These are phyloP conservation scores for Candida peoriensis DNA, from an alignment of 805 yeast species.

Conservation along the genomic window DNA sequence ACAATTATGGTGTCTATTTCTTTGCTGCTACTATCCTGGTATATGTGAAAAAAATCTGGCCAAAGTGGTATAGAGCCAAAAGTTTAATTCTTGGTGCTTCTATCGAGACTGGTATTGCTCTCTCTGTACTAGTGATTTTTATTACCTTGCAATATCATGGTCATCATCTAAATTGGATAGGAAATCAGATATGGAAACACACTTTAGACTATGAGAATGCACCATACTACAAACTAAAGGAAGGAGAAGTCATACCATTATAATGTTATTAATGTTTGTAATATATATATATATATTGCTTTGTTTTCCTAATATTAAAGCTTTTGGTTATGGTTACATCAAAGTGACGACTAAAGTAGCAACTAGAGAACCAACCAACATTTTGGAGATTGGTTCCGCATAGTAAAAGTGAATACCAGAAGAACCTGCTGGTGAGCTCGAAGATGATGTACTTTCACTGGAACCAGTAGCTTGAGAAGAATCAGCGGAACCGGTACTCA, in stretches of 20 bases:
- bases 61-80: conserved; percentile 41
- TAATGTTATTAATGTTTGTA: not conserved
- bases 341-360: not conserved
- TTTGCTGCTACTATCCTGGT: conserved; percentile 39
- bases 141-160: conserved; percentile 46
- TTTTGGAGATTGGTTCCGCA: conserved; percentile 4
- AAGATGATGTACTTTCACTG: not conserved
- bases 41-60: conserved; percentile 40
- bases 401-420: not conserved
- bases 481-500: conserved; percentile 3
- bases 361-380: conserved; percentile 2
- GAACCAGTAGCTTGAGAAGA: conserved; percentile 1
- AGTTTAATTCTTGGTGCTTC: conserved; percentile 54
- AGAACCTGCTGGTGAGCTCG: not conserved
- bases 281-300: no score
- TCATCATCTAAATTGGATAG: conserved; percentile 52
- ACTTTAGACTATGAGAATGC: conserved; percentile 29
- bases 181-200: conserved; percentile 43
- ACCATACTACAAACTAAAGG: conserved; percentile 28
- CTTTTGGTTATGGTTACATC: conserved; percentile 1
- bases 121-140: conserved; percentile 50
- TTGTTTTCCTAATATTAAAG: no score
- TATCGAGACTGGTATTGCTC: conserved; percentile 57
- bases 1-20: conserved; percentile 54
- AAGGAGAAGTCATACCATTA: conserved; percentile 23